Percentiles rank a stretch among this genome's conserved stretches.
phyloP scores from a whole-genome alignment of 1,139 yeast genomes.

The Geotrichum carabidarum region DNA sequence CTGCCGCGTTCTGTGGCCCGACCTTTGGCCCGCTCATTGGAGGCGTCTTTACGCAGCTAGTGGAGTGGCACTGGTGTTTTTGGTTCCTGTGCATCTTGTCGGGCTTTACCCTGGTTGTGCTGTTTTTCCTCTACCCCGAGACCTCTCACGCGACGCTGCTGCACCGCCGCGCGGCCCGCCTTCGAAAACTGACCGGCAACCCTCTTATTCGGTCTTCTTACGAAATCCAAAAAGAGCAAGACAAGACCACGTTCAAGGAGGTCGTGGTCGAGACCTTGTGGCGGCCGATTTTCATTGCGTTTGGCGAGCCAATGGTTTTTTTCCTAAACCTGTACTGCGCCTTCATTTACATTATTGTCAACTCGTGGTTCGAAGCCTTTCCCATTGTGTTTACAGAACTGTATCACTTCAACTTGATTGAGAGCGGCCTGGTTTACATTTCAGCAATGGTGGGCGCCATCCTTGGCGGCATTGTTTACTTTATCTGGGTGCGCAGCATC shows the following conservation, averaged over 20 bases:
- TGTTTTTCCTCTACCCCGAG: slow-evolving; percentile 47
- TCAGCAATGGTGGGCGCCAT: slow-evolving; percentile 45
- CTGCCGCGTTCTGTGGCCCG: slow-evolving; percentile 55
- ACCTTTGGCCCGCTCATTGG: slow-evolving; percentile 66
- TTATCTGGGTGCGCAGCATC: slow-evolving; percentile 6
- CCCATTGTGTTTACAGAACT: slow-evolving; percentile 50
- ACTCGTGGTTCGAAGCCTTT: slow-evolving; percentile 58
- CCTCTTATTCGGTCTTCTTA: slow-evolving; percentile 35
- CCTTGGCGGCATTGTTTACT: slow-evolving; percentile 25
- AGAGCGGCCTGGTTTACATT: slow-evolving; percentile 47
- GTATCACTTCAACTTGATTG: slow-evolving; percentile 47
- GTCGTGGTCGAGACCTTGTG: slow-evolving; percentile 45
- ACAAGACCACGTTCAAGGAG: slow-evolving; percentile 14
- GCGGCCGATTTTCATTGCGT: slow-evolving; percentile 42
- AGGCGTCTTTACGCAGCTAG: slow-evolving; percentile 42
- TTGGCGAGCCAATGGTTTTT: slow-evolving; percentile 36
- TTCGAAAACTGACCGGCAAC: slow-evolving; percentile 48
- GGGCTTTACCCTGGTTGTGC: slow-evolving; percentile 38
- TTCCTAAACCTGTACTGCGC: slow-evolving; percentile 46
- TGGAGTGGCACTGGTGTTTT: slow-evolving; percentile 40
- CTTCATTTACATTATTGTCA: slow-evolving; percentile 50
- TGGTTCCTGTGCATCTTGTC: slow-evolving; percentile 46
- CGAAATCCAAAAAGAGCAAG: slow-evolving; percentile 37
- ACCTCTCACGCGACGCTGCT: slow-evolving; percentile 47
- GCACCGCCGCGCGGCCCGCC: slow-evolving; percentile 44